phyloP scores from a whole-genome alignment of 1,284 basidiomycete genomes.

The Golubevia pallescens region DNA sequence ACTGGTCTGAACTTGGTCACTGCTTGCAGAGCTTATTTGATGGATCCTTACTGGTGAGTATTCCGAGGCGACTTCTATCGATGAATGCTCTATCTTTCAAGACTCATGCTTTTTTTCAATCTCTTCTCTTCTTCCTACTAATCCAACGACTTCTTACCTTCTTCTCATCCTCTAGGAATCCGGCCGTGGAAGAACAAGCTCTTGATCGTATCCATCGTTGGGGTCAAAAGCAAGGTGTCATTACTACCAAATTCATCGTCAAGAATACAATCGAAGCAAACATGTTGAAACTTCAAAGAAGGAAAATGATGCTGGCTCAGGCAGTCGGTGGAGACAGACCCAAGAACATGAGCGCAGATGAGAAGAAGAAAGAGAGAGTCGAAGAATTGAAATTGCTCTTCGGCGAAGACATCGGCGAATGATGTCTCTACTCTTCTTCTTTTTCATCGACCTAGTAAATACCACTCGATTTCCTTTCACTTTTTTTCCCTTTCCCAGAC shows the following conservation, averaged over 20 bases:
- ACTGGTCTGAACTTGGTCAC: slow-evolving; percentile 59
- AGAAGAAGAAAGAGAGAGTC: slow-evolving; percentile 24
- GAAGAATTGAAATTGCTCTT: slow-evolving; percentile 47
- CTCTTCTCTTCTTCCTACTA: neutral
- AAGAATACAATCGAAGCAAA: slow-evolving; percentile 58
- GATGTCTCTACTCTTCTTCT: too few species aligned
- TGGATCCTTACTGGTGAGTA: slow-evolving; percentile 57
- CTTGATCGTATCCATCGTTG: slow-evolving; percentile 57
- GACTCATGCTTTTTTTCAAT: neutral
- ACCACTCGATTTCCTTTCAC: too few species aligned
- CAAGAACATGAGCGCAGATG: slow-evolving; percentile 4
- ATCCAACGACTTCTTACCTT: neutral
- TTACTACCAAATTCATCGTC: slow-evolving; percentile 60
- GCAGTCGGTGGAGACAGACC: slow-evolving; percentile 26
- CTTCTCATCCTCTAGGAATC: slow-evolving; percentile 26
- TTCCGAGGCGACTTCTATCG: too few species aligned
- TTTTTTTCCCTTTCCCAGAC: too few species aligned
- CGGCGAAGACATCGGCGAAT: slow-evolving; percentile 6
- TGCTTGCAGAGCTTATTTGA: slow-evolving; percentile 56
- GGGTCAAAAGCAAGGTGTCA: slow-evolving; percentile 49
- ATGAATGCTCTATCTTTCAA: too few species aligned
- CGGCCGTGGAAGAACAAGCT: slow-evolving; percentile 59
- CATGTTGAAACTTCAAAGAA: slow-evolving; percentile 53
- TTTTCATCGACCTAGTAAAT: too few species aligned
- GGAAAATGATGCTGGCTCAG: slow-evolving; percentile 58